A percentile compares a stretch with the other conserved stretches of the same genome.
These are phyloP conservation scores for Exutisphaerella laricina DNA, from an alignment of 2,329 filamentous ascomycete species.

Conservation along the genomic window DNA sequence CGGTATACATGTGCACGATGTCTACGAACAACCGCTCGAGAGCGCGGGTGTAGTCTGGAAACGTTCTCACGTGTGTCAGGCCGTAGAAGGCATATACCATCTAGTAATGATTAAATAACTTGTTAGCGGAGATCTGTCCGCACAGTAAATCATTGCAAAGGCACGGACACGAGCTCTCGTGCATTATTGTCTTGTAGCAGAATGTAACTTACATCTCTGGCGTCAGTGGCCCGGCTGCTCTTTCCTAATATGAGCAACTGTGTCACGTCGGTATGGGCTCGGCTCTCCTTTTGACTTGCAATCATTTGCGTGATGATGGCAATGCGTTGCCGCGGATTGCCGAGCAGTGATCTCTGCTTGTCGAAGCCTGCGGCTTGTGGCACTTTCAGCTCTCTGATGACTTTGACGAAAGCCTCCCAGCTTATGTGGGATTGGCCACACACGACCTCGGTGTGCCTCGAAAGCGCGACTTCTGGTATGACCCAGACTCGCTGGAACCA, in stretches of 20 bases:
- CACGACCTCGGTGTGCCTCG: slow-evolving; percentile 20
- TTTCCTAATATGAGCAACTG: slow-evolving; percentile 31
- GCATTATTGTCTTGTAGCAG: no score
- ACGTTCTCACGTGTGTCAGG: slow-evolving; percentile 24
- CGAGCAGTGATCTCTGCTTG: slow-evolving; percentile 26
- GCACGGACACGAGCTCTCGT: no score
- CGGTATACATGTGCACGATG: slow-evolving; percentile 26
- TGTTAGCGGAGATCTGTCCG: no score
- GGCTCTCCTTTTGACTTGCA: slow-evolving; percentile 23
- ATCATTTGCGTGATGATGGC: slow-evolving; percentile 31
- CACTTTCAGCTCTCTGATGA: slow-evolving; percentile 23
- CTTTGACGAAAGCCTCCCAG: slow-evolving; percentile 25
- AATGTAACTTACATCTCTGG: no score
- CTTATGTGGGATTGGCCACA: slow-evolving; percentile 13
- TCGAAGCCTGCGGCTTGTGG: slow-evolving; percentile 23
- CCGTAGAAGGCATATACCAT: slow-evolving; percentile 31
- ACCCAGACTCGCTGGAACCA: slow-evolving; percentile 31
- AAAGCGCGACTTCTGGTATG: slow-evolving; percentile 24
- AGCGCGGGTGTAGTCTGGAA: slow-evolving; percentile 22
- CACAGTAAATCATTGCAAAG: no score
- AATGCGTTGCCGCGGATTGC: slow-evolving; percentile 29
- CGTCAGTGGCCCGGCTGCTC: slow-evolving; percentile 27
- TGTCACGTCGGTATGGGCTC: slow-evolving; percentile 27
- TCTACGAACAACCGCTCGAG: slow-evolving; percentile 25
- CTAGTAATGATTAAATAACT: no score